phyloP scores from a whole-genome alignment of 208 protist genomes.

The Acanthamoeba royreba region DNA sequence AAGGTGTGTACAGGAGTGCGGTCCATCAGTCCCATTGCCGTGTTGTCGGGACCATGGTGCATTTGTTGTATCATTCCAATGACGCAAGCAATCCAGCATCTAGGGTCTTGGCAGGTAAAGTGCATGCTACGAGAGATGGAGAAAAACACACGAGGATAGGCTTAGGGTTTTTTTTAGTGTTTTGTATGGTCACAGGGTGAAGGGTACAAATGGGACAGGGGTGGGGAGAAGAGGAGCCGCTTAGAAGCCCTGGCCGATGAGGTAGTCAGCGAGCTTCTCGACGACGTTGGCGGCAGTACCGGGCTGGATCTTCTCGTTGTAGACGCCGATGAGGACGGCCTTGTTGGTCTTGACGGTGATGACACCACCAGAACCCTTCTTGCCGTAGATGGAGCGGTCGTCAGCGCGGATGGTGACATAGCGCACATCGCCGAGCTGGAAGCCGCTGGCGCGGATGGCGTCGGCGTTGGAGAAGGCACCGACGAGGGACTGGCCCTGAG shows the following conservation, averaged over 20 bases:
- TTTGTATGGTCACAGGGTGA: too few species aligned
- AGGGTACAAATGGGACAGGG: too few species aligned
- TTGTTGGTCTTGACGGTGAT: slow-evolving; percentile 70
- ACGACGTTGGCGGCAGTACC: slow-evolving; percentile 60
- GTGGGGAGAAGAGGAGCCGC: too few species aligned
- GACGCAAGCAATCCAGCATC: too few species aligned
- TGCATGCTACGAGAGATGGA: too few species aligned
- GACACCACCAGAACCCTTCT: slow-evolving; percentile 68
- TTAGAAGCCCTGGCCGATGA: slow-evolving; percentile 68
- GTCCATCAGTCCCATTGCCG: too few species aligned
- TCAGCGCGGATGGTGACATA: slow-evolving; percentile 72
- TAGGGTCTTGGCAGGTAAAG: too few species aligned
- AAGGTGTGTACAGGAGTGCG: too few species aligned
- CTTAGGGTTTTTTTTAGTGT: too few species aligned
- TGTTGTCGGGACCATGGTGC: too few species aligned
- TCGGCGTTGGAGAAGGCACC: slow-evolving; percentile 34
- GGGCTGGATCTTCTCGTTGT: slow-evolving; percentile 69
- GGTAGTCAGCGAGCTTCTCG: slow-evolving; percentile 80
- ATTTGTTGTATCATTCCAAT: too few species aligned
- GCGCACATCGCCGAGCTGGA: slow-evolving; percentile 69
- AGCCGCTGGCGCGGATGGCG: slow-evolving; percentile 51
- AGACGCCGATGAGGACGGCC: slow-evolving; percentile 71
- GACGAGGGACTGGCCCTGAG: slow-evolving; percentile 50
- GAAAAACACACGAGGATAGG: too few species aligned
- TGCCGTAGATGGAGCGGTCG: slow-evolving; percentile 68